Conservation (phyloP, 805 yeast genomes). For the Debaryomyces castellii region DNA sequence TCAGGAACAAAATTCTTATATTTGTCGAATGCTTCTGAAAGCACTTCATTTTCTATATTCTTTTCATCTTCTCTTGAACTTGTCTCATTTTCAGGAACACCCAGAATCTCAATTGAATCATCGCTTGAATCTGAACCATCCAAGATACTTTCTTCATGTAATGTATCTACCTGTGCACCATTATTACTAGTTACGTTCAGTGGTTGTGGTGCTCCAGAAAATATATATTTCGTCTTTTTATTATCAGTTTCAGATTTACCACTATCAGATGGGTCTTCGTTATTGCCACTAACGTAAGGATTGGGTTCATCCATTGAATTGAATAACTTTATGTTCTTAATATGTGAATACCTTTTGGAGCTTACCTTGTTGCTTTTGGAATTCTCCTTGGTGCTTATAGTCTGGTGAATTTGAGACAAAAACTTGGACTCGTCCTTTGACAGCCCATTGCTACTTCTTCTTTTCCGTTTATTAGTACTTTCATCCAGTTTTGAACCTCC, state of each 20-base stretch:
- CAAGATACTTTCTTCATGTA: neutral
- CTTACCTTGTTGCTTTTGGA: neutral
- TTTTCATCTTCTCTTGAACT: neutral
- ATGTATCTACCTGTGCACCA: neutral
- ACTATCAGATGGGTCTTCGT: neutral
- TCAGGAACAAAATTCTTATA: constrained; percentile 1
- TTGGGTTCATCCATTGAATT: constrained; percentile 6
- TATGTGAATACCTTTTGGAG: neutral
- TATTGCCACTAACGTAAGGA: neutral
- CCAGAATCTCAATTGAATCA: neutral
- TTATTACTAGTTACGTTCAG: neutral
- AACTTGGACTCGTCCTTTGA: neutral
- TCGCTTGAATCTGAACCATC: neutral
- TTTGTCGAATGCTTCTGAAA: neutral
- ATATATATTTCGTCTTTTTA: neutral
- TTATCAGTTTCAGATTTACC: neutral
- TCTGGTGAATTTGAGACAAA: neutral
- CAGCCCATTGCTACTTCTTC: neutral
- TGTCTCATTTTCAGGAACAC: neutral
- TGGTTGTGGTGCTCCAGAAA: neutral
- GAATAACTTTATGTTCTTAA: constrained; percentile 1
- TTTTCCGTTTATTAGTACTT: neutral
- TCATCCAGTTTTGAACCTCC: neutral
- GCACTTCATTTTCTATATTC: neutral
- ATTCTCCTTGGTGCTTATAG: neutral